Evolutionary conservation across 176 grass and related monocot genomes (phyloP).

Genomic region (Cymbopogon citratus): DNA sequence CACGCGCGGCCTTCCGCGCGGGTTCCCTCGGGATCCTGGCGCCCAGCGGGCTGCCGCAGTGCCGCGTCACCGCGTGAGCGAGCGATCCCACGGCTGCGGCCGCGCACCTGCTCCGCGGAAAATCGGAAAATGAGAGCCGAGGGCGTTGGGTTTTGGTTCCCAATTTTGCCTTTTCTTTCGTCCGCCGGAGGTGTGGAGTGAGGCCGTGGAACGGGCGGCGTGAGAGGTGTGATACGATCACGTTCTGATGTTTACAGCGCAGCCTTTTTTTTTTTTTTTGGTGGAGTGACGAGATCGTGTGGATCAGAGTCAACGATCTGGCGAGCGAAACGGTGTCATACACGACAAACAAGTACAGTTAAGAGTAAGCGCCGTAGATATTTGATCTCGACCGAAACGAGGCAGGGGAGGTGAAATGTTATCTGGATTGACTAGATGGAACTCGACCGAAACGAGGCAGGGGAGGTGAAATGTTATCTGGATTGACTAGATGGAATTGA

Average conservation of each 20-base stretch:
- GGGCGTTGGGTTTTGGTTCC: neutral
- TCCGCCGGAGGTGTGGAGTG: constrained; percentile 9
- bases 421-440: neutral
- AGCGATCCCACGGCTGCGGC: constrained; percentile 22
- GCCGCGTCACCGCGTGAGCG: constrained; percentile 37
- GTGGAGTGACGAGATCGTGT: neutral
- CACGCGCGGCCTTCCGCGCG: neutral
- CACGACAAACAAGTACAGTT: neutral
- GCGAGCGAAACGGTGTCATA: neutral
- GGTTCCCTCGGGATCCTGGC: constrained; percentile 12
- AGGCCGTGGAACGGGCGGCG: constrained; percentile 9
- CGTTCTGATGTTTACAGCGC: neutral
- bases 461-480: neutral
- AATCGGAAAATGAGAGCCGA: neutral
- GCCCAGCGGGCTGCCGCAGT: neutral
- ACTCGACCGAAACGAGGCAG: neutral
- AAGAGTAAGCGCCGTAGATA: neutral
- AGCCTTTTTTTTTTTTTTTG: neutral
- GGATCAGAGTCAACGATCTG: neutral
- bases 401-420: neutral
- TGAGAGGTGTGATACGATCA: neutral
- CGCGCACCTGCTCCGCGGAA: neutral
- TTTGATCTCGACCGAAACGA: neutral
- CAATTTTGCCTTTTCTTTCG: constrained; percentile 19
- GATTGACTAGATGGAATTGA: neutral